These are phyloP conservation scores for Termitomyces sp. DNA, from an alignment of 768 basidiomycete genomes.

Conservation along the genomic window DNA sequence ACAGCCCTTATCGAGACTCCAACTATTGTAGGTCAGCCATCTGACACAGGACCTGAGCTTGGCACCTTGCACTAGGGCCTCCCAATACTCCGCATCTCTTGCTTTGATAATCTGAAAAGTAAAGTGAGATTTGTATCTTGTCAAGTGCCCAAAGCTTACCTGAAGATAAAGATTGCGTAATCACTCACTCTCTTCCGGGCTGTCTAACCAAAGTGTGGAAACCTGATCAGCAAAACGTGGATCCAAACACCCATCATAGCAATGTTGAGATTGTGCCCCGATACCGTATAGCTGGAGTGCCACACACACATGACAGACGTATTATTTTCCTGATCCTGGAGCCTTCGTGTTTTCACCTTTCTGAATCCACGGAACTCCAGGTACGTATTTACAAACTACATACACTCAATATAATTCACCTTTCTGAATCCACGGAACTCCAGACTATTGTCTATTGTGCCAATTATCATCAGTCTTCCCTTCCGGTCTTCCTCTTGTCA, in stretches of 20 bases:
- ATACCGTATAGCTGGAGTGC: too few species aligned
- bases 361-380: too few species aligned
- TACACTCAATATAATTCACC: too few species aligned
- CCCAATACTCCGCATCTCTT: conserved; percentile 1
- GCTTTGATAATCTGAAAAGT: conserved; percentile 2
- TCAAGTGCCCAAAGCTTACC: not conserved
- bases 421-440: too few species aligned
- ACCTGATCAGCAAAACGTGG: not conserved
- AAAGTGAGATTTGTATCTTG: not conserved
- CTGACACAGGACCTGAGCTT: conserved; percentile 1
- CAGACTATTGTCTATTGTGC: too few species aligned
- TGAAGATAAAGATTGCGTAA: conserved; percentile 3
- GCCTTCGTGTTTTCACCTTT: too few species aligned
- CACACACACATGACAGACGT: too few species aligned
- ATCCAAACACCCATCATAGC: conserved; percentile 3
- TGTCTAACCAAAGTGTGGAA: conserved; percentile 3
- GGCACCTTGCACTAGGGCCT: conserved; percentile 4
- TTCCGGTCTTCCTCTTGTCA: too few species aligned
- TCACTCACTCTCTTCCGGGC: conserved; percentile 3
- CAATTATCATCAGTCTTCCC: too few species aligned
- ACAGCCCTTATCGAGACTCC: not conserved
- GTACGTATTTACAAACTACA: too few species aligned
- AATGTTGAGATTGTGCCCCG: too few species aligned
- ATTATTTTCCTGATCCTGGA: too few species aligned
- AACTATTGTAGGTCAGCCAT: not conserved